phyloP scores from a whole-genome alignment of 345 rosid species.

The Syzygium aromaticum region DNA sequence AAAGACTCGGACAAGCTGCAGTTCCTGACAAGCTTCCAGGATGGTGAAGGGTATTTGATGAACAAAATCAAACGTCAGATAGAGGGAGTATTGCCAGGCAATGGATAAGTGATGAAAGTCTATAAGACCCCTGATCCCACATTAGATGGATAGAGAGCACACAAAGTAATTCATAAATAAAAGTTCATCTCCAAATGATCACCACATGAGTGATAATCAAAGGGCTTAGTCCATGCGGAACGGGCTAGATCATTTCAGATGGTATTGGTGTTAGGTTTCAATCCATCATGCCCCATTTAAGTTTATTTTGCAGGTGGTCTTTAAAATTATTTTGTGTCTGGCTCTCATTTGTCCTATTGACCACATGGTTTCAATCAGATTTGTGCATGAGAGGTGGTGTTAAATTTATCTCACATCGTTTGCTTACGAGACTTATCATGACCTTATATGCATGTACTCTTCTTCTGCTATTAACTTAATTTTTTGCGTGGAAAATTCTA shows the following conservation, averaged over 20 bases:
- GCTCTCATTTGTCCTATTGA: neutral
- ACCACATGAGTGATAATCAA: neutral
- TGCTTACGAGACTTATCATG: neutral
- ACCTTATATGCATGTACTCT: neutral
- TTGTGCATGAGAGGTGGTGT: neutral
- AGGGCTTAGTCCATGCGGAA: neutral
- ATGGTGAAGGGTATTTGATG: neutral
- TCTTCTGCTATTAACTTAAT: neutral
- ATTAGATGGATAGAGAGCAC: neutral
- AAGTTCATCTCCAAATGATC: neutral
- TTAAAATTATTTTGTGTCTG: neutral
- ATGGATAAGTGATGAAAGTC: neutral
- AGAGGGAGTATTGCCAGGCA: neutral
- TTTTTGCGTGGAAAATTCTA: neutral
- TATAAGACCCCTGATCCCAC: neutral
- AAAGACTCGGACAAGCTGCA: neutral
- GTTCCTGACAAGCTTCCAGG: neutral
- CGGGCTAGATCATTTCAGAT: neutral
- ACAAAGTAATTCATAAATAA: neutral
- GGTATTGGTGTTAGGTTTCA: neutral
- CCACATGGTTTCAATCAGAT: neutral
- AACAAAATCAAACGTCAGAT: neutral
- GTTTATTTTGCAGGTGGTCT: neutral
- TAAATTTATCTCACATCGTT: neutral
- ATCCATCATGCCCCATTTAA: neutral